These are phyloP conservation scores for Balamuthia mandrillaris DNA, from an alignment of 208 protist species.

Conservation along the genomic window DNA sequence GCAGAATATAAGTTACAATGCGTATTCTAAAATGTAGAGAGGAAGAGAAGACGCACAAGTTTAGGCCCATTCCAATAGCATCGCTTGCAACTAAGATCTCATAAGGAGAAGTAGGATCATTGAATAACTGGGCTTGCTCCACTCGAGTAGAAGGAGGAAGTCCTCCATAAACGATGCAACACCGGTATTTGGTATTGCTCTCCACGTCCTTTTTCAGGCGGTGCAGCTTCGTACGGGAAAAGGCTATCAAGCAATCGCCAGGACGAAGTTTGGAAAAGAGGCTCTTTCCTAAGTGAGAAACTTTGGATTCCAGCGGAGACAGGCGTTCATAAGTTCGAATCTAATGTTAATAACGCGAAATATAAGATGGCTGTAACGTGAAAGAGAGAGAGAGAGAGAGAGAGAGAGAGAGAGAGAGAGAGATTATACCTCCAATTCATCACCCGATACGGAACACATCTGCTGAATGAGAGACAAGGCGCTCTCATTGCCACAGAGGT, in stretches of 20 bases:
- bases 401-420: no score
- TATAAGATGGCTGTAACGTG: background rate
- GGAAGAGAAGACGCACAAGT: conserved; percentile 16
- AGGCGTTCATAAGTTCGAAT: conserved; percentile 38
- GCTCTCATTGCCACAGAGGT: conserved; percentile 55
- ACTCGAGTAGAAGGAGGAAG: conserved; percentile 40
- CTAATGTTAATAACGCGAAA: background rate
- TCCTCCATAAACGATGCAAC: conserved; percentile 46
- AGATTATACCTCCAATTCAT: background rate
- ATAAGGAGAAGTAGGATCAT: background rate
- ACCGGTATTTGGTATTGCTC: background rate
- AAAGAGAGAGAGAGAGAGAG: background rate
- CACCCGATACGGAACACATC: background rate
- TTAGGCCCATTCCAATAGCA: conserved; percentile 61
- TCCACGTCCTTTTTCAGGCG: conserved; percentile 33
- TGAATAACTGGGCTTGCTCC: conserved; percentile 48
- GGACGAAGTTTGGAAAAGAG: background rate
- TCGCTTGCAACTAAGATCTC: conserved; percentile 52
- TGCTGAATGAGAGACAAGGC: background rate
- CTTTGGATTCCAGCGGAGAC: background rate
- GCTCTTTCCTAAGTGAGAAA: background rate
- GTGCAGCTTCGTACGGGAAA: conserved; percentile 36
- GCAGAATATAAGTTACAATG: background rate
- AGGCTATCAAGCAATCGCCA: conserved; percentile 54
- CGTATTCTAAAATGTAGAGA: background rate